Evolutionary conservation across 306 rosid species (phyloP).

Genomic region (Cicer arietinum): DNA sequence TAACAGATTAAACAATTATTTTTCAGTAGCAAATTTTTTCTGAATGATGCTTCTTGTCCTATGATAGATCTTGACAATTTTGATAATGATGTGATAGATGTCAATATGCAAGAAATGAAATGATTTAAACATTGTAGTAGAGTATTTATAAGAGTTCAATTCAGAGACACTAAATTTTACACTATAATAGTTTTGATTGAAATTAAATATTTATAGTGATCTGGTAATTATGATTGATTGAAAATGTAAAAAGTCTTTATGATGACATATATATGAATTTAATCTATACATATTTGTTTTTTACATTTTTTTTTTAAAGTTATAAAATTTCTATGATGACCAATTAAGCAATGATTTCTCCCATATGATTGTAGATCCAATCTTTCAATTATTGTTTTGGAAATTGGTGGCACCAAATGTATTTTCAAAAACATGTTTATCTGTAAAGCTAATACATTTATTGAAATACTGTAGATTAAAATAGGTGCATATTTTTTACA

Average conservation of each 20-base stretch:
- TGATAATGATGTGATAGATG: background rate
- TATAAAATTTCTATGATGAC: background rate
- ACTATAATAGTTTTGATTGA: too few relatives aligned
- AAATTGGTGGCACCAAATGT: background rate
- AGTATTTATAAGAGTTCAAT: background rate
- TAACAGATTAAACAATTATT: slow-evolving; percentile 23
- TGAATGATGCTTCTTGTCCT: slow-evolving; percentile 5
- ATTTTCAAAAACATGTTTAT: too few relatives aligned
- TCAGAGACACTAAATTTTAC: too few relatives aligned
- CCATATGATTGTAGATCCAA: background rate
- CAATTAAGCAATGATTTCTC: background rate
- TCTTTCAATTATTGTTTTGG: slow-evolving; percentile 21
- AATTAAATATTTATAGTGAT: too few relatives aligned
- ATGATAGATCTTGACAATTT: slow-evolving; percentile 11
- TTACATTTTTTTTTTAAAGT: background rate
- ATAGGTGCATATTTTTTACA: too few relatives aligned
- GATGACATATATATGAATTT: too few relatives aligned
- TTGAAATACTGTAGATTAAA: too few relatives aligned
- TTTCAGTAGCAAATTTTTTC: background rate
- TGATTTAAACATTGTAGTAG: background rate
- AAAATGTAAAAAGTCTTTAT: too few relatives aligned
- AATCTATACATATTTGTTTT: too few relatives aligned
- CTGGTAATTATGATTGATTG: too few relatives aligned
- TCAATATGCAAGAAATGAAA: background rate
- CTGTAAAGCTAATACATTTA: too few relatives aligned